Evolutionary conservation across 2,329 filamentous ascomycete species (phyloP).

Genomic region (Cladorrhinum sp.): DNA sequence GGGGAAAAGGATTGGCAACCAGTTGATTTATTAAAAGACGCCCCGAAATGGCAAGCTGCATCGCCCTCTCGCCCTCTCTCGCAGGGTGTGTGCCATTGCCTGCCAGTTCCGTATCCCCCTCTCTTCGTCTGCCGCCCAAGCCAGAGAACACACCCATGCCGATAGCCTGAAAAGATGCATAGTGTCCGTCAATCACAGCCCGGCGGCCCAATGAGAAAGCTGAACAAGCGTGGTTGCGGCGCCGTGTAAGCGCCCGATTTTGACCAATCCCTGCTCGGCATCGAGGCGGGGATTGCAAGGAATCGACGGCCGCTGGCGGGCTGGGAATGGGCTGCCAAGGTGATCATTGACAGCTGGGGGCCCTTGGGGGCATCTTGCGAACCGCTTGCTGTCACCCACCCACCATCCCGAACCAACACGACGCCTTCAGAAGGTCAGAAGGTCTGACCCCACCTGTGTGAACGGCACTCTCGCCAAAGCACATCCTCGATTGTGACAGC

Average conservation of each 20-base stretch:
- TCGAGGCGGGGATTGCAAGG: constrained; percentile 7
- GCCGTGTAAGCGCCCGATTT: constrained; percentile 29
- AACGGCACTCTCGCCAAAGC: background rate
- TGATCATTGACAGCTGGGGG: background rate
- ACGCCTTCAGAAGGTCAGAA: background rate
- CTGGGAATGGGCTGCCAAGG: constrained; percentile 1
- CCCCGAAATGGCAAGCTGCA: background rate
- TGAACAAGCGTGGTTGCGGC: constrained; percentile 13
- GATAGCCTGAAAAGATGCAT: constrained; percentile 26
- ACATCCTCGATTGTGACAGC: background rate
- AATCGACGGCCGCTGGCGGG: background rate
- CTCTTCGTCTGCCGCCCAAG: constrained; percentile 21
- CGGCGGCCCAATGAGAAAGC: constrained; percentile 26
- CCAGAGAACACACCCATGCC: constrained; percentile 18
- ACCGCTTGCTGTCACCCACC: background rate
- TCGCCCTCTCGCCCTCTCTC: background rate
- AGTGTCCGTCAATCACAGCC: constrained; percentile 27
- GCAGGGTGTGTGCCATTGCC: background rate
- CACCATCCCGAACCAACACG: background rate
- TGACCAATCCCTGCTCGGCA: constrained; percentile 22
- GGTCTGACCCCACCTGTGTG: background rate
- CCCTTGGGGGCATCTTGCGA: background rate
- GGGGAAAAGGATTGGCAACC: constrained; percentile 12
- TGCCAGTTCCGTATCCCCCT: constrained; percentile 1
- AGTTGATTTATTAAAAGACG: constrained; percentile 14